Percentiles rank a stretch among this genome's conserved stretches.
Evolutionary conservation across 2,329 filamentous ascomycete genomes (phyloP).

Genomic region (Alternaria atra): DNA sequence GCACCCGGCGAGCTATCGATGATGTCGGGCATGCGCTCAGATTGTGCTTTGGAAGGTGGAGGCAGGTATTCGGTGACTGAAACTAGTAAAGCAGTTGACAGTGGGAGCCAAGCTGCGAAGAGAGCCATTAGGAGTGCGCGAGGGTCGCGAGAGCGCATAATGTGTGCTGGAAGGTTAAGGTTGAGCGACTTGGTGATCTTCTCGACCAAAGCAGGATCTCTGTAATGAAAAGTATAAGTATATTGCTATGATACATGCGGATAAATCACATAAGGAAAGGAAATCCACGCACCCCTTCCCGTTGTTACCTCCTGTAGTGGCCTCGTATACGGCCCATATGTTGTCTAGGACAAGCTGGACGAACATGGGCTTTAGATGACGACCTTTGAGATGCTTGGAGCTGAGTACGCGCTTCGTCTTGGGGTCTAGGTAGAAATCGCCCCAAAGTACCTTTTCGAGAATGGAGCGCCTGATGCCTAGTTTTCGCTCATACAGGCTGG

Average conservation of each 20-base stretch:
- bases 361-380: constrained; percentile 94
- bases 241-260: constrained; percentile 50
- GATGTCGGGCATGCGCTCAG: constrained; percentile 78
- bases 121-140: constrained; percentile 84
- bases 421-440: constrained; percentile 93
- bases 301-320: constrained; percentile 81
- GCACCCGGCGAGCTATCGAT: constrained; percentile 82
- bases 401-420: constrained; percentile 95
- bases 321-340: constrained; percentile 94
- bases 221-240: constrained; percentile 55
- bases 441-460: constrained; percentile 95
- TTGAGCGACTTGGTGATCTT: constrained; percentile 94
- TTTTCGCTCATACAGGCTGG: constrained; percentile 93
- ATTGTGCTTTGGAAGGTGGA: constrained; percentile 81
- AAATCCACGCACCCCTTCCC: constrained; percentile 75
- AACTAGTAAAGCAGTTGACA: constrained; percentile 91
- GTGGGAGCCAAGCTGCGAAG: constrained; percentile 87
- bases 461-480: constrained; percentile 88
- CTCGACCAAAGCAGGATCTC: constrained; percentile 81
- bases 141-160: constrained; percentile 84
- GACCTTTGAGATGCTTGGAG: constrained; percentile 90
- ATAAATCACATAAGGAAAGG: constrained; percentile 43
- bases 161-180: constrained; percentile 83
- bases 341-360: constrained; percentile 95
- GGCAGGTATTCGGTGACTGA: constrained; percentile 94